These are phyloP conservation scores for Isabelozyma rhagii DNA, from an alignment of 805 yeast genomes.

Conservation along the genomic window DNA sequence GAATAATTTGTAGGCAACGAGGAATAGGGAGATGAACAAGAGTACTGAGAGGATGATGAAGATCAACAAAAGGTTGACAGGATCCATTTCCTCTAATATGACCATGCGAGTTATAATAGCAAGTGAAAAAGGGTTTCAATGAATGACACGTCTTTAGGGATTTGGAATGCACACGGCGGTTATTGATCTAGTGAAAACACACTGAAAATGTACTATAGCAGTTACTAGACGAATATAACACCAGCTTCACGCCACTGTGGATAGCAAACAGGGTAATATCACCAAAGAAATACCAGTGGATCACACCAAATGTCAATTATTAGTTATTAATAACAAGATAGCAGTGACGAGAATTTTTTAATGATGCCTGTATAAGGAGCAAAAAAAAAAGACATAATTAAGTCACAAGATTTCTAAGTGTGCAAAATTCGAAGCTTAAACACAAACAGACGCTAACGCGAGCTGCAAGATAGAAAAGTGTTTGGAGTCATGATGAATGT, in stretches of 20 bases:
- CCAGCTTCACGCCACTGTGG: too few species aligned
- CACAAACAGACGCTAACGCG: neutral
- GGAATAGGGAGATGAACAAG: constrained; percentile 6
- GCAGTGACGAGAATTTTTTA: neutral
- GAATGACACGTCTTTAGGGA: neutral
- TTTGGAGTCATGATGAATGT: too few species aligned
- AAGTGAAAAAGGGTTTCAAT: neutral
- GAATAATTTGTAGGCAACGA: constrained; percentile 8
- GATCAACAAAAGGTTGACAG: constrained; percentile 2
- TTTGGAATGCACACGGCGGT: neutral
- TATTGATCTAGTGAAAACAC: too few species aligned
- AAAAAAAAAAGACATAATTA: neutral
- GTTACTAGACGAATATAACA: too few species aligned
- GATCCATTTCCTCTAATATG: constrained; percentile 1
- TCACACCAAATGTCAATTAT: too few species aligned
- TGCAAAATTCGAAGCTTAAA: neutral
- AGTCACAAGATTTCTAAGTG: neutral
- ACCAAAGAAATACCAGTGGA: too few species aligned
- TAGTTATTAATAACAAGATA: too few species aligned
- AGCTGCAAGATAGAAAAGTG: too few species aligned
- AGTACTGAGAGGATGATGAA: constrained; percentile 5
- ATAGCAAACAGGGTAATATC: too few species aligned
- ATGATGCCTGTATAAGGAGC: neutral
- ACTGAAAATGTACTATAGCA: too few species aligned
- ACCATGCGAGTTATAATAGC: neutral